Conservation (phyloP, 2,329 filamentous ascomycete genomes). For the Penicillium capsulatum region DNA sequence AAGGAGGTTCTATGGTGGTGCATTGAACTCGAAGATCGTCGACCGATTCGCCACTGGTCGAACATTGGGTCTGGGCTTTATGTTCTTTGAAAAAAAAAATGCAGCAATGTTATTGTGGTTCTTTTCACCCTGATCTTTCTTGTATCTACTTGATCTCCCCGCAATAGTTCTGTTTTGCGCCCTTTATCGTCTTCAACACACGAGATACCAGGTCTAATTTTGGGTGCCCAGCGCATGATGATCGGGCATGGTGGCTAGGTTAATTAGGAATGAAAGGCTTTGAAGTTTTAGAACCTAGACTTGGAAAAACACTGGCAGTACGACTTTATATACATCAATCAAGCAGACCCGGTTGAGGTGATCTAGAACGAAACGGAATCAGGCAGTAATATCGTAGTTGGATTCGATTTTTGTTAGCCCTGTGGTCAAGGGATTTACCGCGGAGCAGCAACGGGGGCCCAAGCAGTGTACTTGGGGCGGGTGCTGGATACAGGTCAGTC, state of each 20-base stretch:
- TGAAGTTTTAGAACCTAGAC: conserved; percentile 9
- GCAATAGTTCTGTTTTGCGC: not conserved
- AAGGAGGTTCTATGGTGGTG: conserved; percentile 97
- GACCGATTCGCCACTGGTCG: conserved; percentile 73
- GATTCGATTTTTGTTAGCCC: conserved; percentile 17
- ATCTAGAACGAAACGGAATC: conserved; percentile 9
- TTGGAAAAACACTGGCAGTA: conserved; percentile 26
- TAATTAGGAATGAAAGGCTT: conserved; percentile 11
- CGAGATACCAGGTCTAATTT: conserved; percentile 28
- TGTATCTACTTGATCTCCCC: conserved; percentile 19
- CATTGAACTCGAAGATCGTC: conserved; percentile 84
- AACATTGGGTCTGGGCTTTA: conserved; percentile 65
- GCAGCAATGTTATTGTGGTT: not conserved
- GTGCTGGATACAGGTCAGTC: conserved; percentile 20
- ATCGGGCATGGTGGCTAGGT: conserved; percentile 6
- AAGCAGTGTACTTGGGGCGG: conserved; percentile 34
- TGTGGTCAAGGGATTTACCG: conserved; percentile 25
- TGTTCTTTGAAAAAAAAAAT: conserved; percentile 48
- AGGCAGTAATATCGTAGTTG: conserved; percentile 10
- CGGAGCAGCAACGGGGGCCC: conserved; percentile 35
- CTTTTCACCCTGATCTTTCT: conserved; percentile 15
- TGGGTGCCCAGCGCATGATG: conserved; percentile 6
- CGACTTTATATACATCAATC: conserved; percentile 37
- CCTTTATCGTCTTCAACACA: conserved; percentile 11
- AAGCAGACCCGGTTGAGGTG: conserved; percentile 6